Conservation (phyloP, 192 early-diverging fungal genomes). For the Coemansia sp. region DNA sequence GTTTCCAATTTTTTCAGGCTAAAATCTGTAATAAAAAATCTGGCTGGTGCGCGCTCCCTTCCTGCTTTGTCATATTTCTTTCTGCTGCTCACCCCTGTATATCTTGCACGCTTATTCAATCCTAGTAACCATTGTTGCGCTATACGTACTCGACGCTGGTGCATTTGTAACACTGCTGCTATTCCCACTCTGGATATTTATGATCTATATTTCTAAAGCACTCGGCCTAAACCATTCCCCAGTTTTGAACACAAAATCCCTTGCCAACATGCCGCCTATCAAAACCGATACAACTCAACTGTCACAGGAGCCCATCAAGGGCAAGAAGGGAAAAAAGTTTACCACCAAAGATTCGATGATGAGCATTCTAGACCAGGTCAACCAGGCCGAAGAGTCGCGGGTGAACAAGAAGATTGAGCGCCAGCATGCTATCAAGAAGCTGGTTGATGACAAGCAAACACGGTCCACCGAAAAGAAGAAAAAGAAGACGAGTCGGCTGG, state of each 20-base stretch:
- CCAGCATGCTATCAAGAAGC: constrained; percentile 38
- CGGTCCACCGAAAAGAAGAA: constrained; percentile 28
- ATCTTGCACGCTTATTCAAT: too few relatives aligned
- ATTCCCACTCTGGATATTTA: not conserved
- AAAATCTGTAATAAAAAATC: too few relatives aligned
- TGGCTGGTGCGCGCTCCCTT: too few relatives aligned
- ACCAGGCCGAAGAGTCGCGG: constrained; percentile 35
- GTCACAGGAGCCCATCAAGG: not conserved
- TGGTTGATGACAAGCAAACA: constrained; percentile 28
- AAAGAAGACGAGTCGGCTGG: constrained; percentile 30
- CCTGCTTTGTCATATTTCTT: too few relatives aligned
- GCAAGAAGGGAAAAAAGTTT: constrained; percentile 37
- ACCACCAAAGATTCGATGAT: constrained; percentile 37
- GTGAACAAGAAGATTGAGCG: constrained; percentile 40
- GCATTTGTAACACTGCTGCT: too few relatives aligned
- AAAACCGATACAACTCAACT: not conserved
- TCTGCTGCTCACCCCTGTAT: too few relatives aligned
- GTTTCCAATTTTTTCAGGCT: not conserved
- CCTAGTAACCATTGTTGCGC: too few relatives aligned
- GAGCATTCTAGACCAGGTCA: constrained; percentile 41
- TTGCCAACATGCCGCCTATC: not conserved
- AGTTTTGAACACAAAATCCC: not conserved
- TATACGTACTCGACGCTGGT: too few relatives aligned
- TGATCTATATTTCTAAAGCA: constrained; percentile 1
- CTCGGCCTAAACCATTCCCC: not conserved